Percentiles rank a stretch among this genome's conserved stretches.
Evolutionary conservation across 2,329 filamentous ascomycete genomes (phyloP).

Genomic region (Trichoderma endophyticum): DNA sequence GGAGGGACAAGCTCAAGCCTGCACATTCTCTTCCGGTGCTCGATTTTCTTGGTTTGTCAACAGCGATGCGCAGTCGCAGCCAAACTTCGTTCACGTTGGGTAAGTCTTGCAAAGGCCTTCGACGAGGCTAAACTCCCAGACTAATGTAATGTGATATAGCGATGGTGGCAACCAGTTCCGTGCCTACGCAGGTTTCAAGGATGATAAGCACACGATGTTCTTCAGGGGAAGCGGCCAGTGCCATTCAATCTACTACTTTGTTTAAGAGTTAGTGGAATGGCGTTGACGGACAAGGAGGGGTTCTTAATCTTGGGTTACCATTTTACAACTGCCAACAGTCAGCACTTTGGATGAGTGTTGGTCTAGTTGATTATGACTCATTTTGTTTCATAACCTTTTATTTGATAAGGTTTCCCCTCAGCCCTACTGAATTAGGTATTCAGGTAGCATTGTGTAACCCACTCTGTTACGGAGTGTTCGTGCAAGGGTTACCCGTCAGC

Average conservation of each 20-base stretch:
- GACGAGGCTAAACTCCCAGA: background rate
- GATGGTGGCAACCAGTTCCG: constrained; percentile 8
- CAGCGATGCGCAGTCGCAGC: background rate
- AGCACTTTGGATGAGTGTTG: background rate
- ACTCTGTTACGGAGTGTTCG: background rate
- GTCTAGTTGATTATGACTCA: background rate
- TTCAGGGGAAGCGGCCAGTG: background rate
- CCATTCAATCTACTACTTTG: constrained; percentile 4
- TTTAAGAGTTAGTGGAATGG: background rate
- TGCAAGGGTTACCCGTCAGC: background rate
- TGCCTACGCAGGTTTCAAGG: constrained; percentile 2
- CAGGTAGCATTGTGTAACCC: background rate
- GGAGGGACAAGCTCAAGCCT: background rate
- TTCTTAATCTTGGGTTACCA: background rate
- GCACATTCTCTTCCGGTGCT: background rate
- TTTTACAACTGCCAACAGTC: background rate
- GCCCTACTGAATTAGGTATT: background rate
- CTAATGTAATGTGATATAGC: background rate
- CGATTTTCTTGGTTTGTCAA: background rate
- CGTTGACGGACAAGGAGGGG: background rate
- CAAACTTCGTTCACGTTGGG: background rate
- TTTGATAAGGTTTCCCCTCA: background rate
- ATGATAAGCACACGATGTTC: background rate
- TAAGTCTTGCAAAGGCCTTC: background rate
- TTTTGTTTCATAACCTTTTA: background rate